These are phyloP conservation scores for Cutaneotrichosporon cutaneum DNA, from an alignment of 1,284 basidiomycete species.

Conservation along the genomic window DNA sequence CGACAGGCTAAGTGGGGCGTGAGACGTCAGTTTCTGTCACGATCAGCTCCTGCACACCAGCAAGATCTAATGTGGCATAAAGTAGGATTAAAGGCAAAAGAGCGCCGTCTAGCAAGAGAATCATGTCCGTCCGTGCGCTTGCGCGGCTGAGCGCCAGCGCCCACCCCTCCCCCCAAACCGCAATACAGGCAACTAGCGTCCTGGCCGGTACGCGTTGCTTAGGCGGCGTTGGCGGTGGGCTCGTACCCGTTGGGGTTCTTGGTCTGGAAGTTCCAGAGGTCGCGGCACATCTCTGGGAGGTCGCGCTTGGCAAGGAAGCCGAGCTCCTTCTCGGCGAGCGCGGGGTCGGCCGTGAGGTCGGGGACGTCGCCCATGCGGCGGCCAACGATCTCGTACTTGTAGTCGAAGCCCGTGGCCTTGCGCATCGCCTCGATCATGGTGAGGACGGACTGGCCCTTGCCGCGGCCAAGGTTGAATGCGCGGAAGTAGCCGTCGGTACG, in stretches of 20 bases:
- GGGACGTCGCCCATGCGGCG: conserved; percentile 90
- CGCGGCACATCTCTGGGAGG: conserved; percentile 84
- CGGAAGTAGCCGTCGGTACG: conserved; percentile 63
- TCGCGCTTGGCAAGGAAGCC: conserved; percentile 82
- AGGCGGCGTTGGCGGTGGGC: conserved; percentile 12
- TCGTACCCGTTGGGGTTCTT: conserved; percentile 75
- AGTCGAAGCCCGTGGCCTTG: conserved; percentile 68
- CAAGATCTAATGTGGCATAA: conserved; percentile 2
- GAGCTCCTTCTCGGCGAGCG: conserved; percentile 88
- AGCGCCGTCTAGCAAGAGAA: background rate
- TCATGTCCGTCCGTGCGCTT: conserved; percentile 2
- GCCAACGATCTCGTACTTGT: conserved; percentile 78
- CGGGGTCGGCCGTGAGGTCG: conserved; percentile 91
- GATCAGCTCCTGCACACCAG: too few species aligned
- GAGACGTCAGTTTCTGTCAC: too few species aligned
- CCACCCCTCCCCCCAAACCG: background rate
- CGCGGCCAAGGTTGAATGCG: conserved; percentile 95
- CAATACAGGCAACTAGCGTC: background rate
- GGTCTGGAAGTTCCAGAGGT: conserved; percentile 91
- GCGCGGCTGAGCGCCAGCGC: background rate
- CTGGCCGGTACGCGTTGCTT: background rate
- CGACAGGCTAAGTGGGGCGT: too few species aligned
- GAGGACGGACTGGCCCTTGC: conserved; percentile 86
- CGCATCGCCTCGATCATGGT: conserved; percentile 96
- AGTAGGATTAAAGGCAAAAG: background rate